Percentiles rank a stretch among this genome's conserved stretches.
Conservation (phyloP, 73 alveolate species). For the Blepharisma japonicum region DNA sequence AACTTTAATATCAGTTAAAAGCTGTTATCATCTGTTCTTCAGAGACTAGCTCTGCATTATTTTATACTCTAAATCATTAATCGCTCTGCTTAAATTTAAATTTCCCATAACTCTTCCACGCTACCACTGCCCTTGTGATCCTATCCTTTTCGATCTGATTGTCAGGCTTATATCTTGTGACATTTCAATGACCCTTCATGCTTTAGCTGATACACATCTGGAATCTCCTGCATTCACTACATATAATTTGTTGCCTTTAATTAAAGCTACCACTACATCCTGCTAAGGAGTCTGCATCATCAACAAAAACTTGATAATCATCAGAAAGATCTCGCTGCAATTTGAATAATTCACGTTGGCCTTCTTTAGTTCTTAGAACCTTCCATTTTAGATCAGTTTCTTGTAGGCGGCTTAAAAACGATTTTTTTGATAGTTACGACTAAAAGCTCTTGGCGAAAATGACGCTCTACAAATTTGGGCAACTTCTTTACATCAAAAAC, state of each 20-base stretch:
- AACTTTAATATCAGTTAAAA: constrained; percentile 70
- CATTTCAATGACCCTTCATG: constrained; percentile 70
- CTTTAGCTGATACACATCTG: constrained; percentile 75
- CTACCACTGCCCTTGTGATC: constrained; percentile 84
- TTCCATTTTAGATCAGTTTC: no score
- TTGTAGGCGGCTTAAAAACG: constrained; percentile 61
- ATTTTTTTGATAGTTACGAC: no score
- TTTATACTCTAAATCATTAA: constrained; percentile 89
- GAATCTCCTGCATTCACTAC: no score
- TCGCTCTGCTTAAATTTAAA: constrained; percentile 73
- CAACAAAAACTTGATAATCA: background rate
- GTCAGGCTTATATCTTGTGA: constrained; percentile 94
- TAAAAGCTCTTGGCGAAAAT: constrained; percentile 61
- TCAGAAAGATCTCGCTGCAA: constrained; percentile 27
- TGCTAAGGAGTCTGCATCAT: constrained; percentile 22
- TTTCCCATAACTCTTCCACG: constrained; percentile 93
- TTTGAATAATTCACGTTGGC: constrained; percentile 44
- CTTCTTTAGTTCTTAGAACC: constrained; percentile 42
- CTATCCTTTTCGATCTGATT: constrained; percentile 77
- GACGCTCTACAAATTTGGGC: constrained; percentile 67
- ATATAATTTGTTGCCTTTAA: constrained; percentile 44
- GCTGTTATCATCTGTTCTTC: constrained; percentile 85
- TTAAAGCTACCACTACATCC: constrained; percentile 75
- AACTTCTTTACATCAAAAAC: constrained; percentile 94
- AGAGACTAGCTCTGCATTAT: no score